Evolutionary conservation across 2,329 filamentous ascomycete genomes (phyloP), one percentile per base, ranked within the genome.

Genomic region (Phialemonium atrogriseum): DNA sequence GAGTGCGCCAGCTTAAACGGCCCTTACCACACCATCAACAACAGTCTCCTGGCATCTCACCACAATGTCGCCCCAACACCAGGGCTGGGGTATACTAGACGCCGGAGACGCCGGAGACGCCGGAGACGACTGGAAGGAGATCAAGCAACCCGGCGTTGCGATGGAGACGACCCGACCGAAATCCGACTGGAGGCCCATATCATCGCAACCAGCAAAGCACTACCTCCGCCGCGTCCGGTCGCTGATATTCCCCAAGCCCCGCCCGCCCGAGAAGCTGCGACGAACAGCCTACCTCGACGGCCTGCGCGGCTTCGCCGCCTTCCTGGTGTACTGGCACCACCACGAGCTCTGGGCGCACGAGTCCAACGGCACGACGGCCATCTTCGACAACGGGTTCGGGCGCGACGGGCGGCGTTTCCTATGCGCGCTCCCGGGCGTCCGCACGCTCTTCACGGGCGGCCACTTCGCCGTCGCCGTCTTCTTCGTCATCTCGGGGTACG

Each of bases 271-370:
- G n/a, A 39, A 40, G 14, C 51, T 66, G 10, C 57, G 68, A 6
- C 56, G 59, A 12, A 78, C 73, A 5, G 71, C 73, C n/a, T 77
- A 73, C 42, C 61, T 78, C 13, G 78, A 83, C 42, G 78, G 78
- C 10, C 56, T 83, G 10, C 60, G 79, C 46, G 78, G 79, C 4
- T 79, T 82, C 39, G 77, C 77, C 5, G 75, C 78, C 3, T 62
- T 83, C 18, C 49, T 81, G 17, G 78, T 83, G 10, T 82, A 80
- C 50, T 61, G 68, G 42, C 71, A 77, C 32, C 73, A 80, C 49
- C 66, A 79, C 48, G 54, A 70, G 41, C 50, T 74, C 5, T 77
- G 73, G 73, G 64, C 62, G 26, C 77, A 75, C 50, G 57, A 49
- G 17, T 49, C 39, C 2, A 43, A 50, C 5, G 45, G 59, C 24